A percentile compares a stretch with the other conserved stretches of the same genome.
phyloP scores from a whole-genome alignment of 169 alveolate genomes.

The Plasmodium blacklocki region DNA sequence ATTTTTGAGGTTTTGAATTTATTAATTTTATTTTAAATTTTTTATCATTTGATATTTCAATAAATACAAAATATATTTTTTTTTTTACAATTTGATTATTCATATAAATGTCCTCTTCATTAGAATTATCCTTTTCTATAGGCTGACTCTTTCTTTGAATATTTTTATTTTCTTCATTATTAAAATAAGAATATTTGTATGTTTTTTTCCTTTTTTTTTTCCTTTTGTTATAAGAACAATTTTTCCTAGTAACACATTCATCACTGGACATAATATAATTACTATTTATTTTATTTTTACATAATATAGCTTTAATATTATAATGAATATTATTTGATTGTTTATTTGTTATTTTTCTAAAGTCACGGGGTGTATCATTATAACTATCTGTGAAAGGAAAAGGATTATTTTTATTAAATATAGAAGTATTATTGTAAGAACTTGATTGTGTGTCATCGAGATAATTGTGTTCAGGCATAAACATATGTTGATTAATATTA shows the following conservation, averaged over 20 bases:
- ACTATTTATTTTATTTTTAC: background rate
- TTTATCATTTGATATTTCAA: constrained; percentile 22
- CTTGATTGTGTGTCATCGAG: no score
- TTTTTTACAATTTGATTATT: background rate
- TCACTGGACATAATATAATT: background rate
- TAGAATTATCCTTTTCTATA: background rate
- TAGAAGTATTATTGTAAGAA: no score
- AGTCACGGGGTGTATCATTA: no score
- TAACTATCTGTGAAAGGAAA: no score
- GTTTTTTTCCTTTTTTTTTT: no score
- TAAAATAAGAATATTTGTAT: background rate
- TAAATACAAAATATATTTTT: constrained; percentile 15
- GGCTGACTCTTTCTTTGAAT: background rate
- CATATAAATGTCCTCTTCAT: background rate
- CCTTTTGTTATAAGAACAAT: no score
- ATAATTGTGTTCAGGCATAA: no score
- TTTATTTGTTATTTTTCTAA: no score
- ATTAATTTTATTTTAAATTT: constrained; percentile 43
- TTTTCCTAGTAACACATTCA: no score
- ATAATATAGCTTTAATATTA: background rate
- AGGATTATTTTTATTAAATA: no score
- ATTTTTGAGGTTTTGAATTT: constrained; percentile 33
- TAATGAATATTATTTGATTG: background rate
- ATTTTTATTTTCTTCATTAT: background rate
- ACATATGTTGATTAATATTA: no score